Evolutionary conservation across 2,329 filamentous ascomycete genomes (phyloP), one percentile per base, ranked within the genome.

Genomic region (Magnaporthiopsis rhizophila): DNA sequence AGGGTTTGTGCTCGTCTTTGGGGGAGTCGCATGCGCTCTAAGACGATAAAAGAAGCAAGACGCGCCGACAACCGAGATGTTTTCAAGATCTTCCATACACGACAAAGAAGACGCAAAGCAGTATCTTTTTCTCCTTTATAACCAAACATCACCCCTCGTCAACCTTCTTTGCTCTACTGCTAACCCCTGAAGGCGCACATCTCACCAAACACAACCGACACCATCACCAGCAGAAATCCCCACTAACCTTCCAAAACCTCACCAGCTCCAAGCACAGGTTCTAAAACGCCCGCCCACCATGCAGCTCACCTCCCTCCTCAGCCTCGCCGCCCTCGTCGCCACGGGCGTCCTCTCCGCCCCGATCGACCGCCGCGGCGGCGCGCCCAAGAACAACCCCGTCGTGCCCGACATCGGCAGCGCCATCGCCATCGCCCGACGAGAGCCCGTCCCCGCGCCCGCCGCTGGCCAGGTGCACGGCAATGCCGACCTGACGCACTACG

Each of bases 401-500:
- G 45, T 53, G 18, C 45, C 45, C 45, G 45, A 53, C 45, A n/a
- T 53, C 45, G 45, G 45, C 45, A n/a, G 45, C 45, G 21, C 45
- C 45, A n/a, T n/a, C 45, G 21, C 45, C 45, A n/a, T 50, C 18
- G 18, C 45, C 45, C 45, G 45, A 7, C 45, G 45, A 8, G 18
- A 15, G 13, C 36, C 36, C 36, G 36, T 12, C 36, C 3, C 36
- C 36, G 11, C 36, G 9, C 3, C 32, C 3, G 32, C 3, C 6
- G 4, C 32, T 26, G 21, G 11, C 53, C 15, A 57, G 63, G n/a
- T 13, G 24, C 53, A 61, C 82, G 68, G 3, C 21, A 79, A 75
- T 3, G 88, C 87, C 61, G 38, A 62, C 3, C 61, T 62, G 24
- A 62, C 61, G 18, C 53, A 30, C 61, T 62, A 62, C 61, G 28